These are phyloP conservation scores for Atkinsonella hypoxylon DNA, from an alignment of 2,329 filamentous ascomycete species.

Conservation along the genomic window DNA sequence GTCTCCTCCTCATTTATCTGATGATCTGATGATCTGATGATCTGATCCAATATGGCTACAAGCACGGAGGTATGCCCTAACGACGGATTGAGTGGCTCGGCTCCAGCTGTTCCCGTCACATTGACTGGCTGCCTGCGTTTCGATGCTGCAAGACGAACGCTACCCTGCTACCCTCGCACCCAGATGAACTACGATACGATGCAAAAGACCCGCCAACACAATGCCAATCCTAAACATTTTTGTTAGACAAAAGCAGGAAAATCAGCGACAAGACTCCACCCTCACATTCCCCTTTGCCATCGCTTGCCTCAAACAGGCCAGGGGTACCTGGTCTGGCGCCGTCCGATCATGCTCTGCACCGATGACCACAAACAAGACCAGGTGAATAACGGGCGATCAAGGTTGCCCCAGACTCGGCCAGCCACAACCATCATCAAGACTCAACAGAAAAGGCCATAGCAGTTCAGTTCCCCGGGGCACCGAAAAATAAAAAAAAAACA, in stretches of 20 bases:
- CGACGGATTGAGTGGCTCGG: no score
- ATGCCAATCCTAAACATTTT: no score
- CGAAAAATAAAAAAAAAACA: no score
- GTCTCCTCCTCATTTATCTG: background rate
- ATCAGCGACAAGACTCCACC: background rate
- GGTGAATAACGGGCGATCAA: background rate
- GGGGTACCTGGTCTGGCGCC: background rate
- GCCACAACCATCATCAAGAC: background rate
- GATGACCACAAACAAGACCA: background rate
- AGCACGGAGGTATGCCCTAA: no score
- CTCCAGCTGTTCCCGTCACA: no score
- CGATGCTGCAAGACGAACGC: no score
- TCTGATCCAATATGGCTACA: no score
- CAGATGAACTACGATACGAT: no score
- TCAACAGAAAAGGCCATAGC: background rate
- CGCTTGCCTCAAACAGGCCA: background rate
- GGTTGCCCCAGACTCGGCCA: slow-evolving; percentile 5
- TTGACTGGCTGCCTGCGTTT: no score
- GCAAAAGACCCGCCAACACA: no score
- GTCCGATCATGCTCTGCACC: background rate
- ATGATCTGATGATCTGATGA: no score
- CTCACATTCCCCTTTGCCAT: background rate
- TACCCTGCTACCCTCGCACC: no score
- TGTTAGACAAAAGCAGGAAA: background rate
- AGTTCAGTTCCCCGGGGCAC: background rate